Base-by-base conservation (phyloP, 2,329 filamentous ascomycete species). In the Verticillium longisporum region DNA sequence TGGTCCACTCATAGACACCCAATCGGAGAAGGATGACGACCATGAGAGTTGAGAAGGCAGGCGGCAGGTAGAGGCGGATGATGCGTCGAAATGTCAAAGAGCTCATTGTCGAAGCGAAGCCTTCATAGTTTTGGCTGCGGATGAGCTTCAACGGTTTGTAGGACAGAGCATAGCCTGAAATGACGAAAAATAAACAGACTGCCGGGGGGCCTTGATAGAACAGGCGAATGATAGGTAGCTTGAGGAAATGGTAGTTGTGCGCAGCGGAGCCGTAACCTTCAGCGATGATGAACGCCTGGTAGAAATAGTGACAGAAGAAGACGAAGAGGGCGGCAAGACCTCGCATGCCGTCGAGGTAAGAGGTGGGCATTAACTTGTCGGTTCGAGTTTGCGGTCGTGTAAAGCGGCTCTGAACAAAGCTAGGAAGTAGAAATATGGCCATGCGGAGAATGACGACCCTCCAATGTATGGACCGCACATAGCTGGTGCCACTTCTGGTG, bases 141-240 rank as follows among this genome's bases (percentile, higher is more conserved):
- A 75, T 70, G 57, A 82, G 73, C 63, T 78, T 80, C n/a, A 84
- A 66, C 1, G 81, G 80, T 55, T 77, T 77, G 60, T 86, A 78
- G 34, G 80, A 81, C 13, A 88, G 75, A 2, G 83, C 85, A 70
- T 86, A 87, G 21, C 84, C 84, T 0, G 83, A 85, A 55, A 87
- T 82, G 67, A 86, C 80, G 68, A 86, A 87, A 75, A 88, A 88
- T 65, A 86, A 72, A 70, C 80, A 82, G 45, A 87, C 84, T 66
- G 83, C 83, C 0, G 82, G 78, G 3, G 81, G 82, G 1, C 83
- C 83, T 58, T 80, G 80, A 68, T 80, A 85, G 61, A 81, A 74
- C 4, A 86, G 73, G 14, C 83, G 76, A 18, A 86, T 60, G 62
- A 85, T 77, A 7, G 83, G 83, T 1, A 85, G 75, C 67, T 82